Evolutionary conservation across 768 basidiomycete genomes (phyloP).

Genomic region (Obba rivulosa): DNA sequence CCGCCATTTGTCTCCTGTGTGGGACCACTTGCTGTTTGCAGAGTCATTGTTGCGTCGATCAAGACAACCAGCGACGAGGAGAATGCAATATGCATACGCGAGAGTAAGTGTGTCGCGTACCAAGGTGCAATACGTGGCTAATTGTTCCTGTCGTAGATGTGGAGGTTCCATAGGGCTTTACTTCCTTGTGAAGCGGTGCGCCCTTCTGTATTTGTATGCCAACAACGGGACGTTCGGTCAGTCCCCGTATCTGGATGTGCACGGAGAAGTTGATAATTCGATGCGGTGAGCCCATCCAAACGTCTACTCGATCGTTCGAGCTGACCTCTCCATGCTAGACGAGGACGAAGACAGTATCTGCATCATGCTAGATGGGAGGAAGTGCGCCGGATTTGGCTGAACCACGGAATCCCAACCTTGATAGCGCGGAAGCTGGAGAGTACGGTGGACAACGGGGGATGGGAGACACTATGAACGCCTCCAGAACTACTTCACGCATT

Average conservation of each 20-base stretch:
- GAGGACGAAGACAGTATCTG: constrained; percentile 84
- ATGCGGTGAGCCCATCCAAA: constrained; percentile 62
- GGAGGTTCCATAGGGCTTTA: constrained; percentile 86
- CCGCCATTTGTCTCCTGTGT: constrained; percentile 89
- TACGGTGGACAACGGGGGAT: constrained; percentile 85
- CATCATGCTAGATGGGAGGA: constrained; percentile 89
- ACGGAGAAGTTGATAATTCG: constrained; percentile 89
- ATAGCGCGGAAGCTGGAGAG: constrained; percentile 88
- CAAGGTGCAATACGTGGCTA: constrained; percentile 1
- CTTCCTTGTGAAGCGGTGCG: constrained; percentile 88
- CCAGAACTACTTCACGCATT: too few relatives aligned
- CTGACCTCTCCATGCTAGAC: constrained; percentile 37
- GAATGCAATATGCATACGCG: constrained; percentile 96
- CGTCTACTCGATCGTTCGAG: neutral
- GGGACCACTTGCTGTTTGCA: constrained; percentile 85
- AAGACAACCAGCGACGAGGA: constrained; percentile 59
- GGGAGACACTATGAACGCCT: constrained; percentile 69
- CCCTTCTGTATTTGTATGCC: constrained; percentile 83
- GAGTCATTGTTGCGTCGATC: constrained; percentile 86
- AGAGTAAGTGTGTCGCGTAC: constrained; percentile 56
- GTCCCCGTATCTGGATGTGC: constrained; percentile 89
- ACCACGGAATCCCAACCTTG: constrained; percentile 83
- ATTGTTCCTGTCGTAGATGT: constrained; percentile 50
- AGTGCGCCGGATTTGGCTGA: constrained; percentile 84
- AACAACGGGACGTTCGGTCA: constrained; percentile 84